These are phyloP conservation scores for Colletotrichum sp. DNA, from an alignment of 2,329 filamentous ascomycete genomes.

Conservation along the genomic window DNA sequence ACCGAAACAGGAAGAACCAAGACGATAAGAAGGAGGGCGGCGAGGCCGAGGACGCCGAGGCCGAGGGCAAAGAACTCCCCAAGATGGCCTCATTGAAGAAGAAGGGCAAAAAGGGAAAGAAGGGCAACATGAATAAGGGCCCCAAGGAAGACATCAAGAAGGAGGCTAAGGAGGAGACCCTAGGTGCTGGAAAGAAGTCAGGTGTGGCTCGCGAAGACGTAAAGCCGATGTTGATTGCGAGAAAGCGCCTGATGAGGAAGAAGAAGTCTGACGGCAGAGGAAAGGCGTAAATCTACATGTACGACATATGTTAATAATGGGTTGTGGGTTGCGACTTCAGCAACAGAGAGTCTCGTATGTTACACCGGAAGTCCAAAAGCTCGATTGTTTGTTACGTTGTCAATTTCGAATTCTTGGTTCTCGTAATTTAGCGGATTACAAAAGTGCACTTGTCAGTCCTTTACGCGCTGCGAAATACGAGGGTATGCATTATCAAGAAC, in stretches of 20 bases:
- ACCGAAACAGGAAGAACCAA: slow-evolving; percentile 26
- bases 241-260: slow-evolving; percentile 81
- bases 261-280: slow-evolving; percentile 57
- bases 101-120: slow-evolving; percentile 36
- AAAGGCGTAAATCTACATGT: slow-evolving; percentile 13
- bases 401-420: neutral
- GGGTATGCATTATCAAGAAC: neutral
- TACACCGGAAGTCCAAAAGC: neutral
- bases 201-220: slow-evolving; percentile 36
- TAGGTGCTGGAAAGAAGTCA: slow-evolving; percentile 1
- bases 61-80: slow-evolving; percentile 30
- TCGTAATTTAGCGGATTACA: neutral
- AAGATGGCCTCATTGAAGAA: slow-evolving; percentile 36
- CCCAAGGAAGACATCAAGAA: slow-evolving; percentile 37
- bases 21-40: slow-evolving; percentile 34
- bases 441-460: neutral
- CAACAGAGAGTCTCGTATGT: neutral
- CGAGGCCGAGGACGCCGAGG: slow-evolving; percentile 31
- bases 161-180: slow-evolving; percentile 34
- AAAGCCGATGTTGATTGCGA: slow-evolving; percentile 80
- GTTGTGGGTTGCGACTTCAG: neutral
- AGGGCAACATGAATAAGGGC: slow-evolving; percentile 29
- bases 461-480: neutral
- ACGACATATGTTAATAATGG: neutral
- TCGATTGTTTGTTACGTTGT: neutral